phyloP scores from a whole-genome alignment of 2,329 filamentous ascomycete species.

The Macrophomina pseudophaseolina region DNA sequence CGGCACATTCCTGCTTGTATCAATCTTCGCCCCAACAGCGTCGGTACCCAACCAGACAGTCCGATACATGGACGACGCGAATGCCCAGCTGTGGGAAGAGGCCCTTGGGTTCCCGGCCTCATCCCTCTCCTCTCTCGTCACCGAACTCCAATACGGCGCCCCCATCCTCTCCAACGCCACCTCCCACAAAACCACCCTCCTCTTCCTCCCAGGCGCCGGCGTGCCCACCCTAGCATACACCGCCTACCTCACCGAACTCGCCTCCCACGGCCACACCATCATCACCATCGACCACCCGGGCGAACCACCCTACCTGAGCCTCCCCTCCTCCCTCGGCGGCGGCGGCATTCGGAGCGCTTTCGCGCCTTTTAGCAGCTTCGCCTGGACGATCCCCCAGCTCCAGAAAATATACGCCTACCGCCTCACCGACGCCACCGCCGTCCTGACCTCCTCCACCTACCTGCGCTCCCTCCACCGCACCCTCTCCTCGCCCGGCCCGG shows the following conservation, averaged over 20 bases:
- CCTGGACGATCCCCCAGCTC: constrained; percentile 1
- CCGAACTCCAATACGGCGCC: constrained; percentile 29
- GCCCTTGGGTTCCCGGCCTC: neutral
- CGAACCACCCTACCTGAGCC: constrained; percentile 31
- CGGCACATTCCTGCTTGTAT: constrained; percentile 31
- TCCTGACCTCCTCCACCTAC: constrained; percentile 23
- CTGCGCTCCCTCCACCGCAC: constrained; percentile 7
- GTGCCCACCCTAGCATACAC: constrained; percentile 28
- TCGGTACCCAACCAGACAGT: constrained; percentile 29
- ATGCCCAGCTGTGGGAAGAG: constrained; percentile 30
- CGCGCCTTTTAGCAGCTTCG: neutral
- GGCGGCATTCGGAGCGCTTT: constrained; percentile 18
- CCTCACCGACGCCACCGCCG: constrained; percentile 30
- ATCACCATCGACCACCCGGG: constrained; percentile 33
- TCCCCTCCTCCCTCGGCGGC: constrained; percentile 26
- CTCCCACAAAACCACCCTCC: constrained; percentile 28
- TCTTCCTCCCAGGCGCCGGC: constrained; percentile 33
- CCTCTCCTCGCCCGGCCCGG: neutral
- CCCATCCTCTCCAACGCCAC: constrained; percentile 25
- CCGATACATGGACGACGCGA: constrained; percentile 34
- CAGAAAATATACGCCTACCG: constrained; percentile 30
- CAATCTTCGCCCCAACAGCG: constrained; percentile 35
- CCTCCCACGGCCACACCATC: constrained; percentile 32
- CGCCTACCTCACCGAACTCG: constrained; percentile 29
- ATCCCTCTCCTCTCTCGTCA: constrained; percentile 26